Evolutionary conservation across 805 yeast genomes (phyloP).

Genomic region (Metschnikowia kunwiensis): DNA sequence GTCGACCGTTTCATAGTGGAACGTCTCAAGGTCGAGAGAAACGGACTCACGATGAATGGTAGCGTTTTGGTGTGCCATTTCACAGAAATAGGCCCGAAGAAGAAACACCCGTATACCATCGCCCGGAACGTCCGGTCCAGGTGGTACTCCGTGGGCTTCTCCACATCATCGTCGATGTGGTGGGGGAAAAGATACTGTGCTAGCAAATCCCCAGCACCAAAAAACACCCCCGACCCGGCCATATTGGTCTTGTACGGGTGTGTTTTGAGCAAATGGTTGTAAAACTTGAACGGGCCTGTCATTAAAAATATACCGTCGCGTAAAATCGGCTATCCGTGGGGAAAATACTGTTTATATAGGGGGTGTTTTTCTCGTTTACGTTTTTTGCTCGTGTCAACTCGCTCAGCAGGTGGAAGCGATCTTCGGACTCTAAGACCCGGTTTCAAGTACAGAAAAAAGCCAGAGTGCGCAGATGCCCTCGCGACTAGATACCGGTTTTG

Average conservation of each 20-base stretch:
- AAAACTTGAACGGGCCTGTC: conserved; percentile 18
- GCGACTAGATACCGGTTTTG: conserved; percentile 6
- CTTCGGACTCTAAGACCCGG: conserved; percentile 10
- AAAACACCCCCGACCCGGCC: conserved; percentile 47
- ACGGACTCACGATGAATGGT: conserved; percentile 36
- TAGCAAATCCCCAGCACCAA: conserved; percentile 42
- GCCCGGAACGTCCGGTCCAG: conserved; percentile 35
- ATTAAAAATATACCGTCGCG: too few species aligned
- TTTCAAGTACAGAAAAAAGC: conserved; percentile 1
- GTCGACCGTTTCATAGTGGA: conserved; percentile 11
- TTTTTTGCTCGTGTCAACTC: neutral
- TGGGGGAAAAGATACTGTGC: conserved; percentile 42
- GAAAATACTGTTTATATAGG: neutral
- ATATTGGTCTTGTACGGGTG: conserved; percentile 56
- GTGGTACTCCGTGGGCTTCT: conserved; percentile 23
- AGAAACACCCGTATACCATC: conserved; percentile 34
- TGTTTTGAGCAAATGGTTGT: conserved; percentile 31
- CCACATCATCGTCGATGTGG: conserved; percentile 20
- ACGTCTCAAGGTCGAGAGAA: conserved; percentile 20
- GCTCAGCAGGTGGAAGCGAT: conserved; percentile 12
- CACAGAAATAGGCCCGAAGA: conserved; percentile 40
- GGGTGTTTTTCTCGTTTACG: neutral
- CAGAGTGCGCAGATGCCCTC: conserved; percentile 3
- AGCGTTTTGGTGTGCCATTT: conserved; percentile 38
- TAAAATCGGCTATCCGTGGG: too few species aligned